Conservation (phyloP, 2,329 filamentous ascomycete genomes). For the Phyllosticta paracitricarpa region DNA sequence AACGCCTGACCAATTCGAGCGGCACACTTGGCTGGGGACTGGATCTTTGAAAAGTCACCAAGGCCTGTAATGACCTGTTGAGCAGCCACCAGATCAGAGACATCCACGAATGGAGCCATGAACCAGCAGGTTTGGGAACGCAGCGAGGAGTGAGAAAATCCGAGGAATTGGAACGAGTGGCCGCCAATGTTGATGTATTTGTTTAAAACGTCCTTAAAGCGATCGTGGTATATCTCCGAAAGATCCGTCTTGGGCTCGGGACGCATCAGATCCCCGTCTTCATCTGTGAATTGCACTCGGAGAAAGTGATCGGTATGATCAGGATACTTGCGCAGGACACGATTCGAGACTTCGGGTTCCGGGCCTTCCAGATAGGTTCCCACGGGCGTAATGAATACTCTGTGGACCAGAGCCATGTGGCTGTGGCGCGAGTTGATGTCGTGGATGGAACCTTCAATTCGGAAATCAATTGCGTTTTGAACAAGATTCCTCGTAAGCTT, state of each 20-base stretch:
- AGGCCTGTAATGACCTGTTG: constrained; percentile 34
- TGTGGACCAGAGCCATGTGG: constrained; percentile 26
- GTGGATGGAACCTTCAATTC: constrained; percentile 20
- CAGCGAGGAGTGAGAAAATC: constrained; percentile 71
- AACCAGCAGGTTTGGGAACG: constrained; percentile 63
- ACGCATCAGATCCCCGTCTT: constrained; percentile 55
- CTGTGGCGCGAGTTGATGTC: constrained; percentile 20
- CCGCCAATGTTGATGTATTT: constrained; percentile 54
- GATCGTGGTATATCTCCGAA: constrained; percentile 42
- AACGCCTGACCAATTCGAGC: constrained; percentile 57
- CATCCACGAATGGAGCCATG: constrained; percentile 39
- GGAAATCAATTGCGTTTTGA: constrained; percentile 24
- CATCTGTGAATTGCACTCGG: constrained; percentile 64
- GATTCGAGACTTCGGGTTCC: constrained; percentile 55
- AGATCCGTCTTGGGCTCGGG: constrained; percentile 45
- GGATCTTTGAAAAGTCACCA: constrained; percentile 43
- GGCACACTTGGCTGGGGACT: constrained; percentile 47
- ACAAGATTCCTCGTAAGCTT: constrained; percentile 12
- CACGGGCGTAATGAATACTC: constrained; percentile 30
- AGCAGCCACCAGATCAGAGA: constrained; percentile 22
- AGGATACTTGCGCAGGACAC: constrained; percentile 58
- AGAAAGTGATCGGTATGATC: constrained; percentile 53
- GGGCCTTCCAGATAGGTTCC: constrained; percentile 36
- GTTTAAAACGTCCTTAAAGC: constrained; percentile 52
- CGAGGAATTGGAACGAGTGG: constrained; percentile 52